Conservation (phyloP, 2,329 filamentous ascomycete species). For the Truncatella angustata region DNA sequence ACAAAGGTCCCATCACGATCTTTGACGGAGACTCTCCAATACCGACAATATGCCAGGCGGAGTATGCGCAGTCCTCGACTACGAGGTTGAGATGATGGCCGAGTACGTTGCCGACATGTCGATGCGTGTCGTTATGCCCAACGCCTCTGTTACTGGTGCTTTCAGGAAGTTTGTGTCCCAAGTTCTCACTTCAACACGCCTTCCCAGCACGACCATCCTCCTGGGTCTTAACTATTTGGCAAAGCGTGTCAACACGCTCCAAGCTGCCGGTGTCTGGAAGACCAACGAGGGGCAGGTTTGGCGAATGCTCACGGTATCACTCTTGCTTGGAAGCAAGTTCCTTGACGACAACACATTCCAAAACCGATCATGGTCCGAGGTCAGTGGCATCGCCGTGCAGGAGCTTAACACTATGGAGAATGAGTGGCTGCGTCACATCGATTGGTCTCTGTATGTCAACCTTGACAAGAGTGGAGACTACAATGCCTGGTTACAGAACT, state of each 20-base stretch:
- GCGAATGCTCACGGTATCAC: conserved; percentile 79
- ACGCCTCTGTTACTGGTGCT: conserved; percentile 58
- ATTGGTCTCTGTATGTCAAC: conserved; percentile 85
- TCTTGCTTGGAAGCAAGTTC: conserved; percentile 92
- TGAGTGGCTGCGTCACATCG: conserved; percentile 81
- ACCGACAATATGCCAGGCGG: conserved; percentile 67
- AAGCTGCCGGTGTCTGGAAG: conserved; percentile 50
- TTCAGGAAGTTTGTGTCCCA: conserved; percentile 92
- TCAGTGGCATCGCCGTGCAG: conserved; percentile 81
- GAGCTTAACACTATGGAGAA: conserved; percentile 85
- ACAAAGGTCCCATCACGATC: conserved; percentile 26
- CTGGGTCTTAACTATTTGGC: conserved; percentile 88
- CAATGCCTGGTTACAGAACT: conserved; percentile 60
- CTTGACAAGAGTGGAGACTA: conserved; percentile 73
- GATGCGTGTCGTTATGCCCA: conserved; percentile 54
- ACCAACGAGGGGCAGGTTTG: conserved; percentile 73
- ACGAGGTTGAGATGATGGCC: conserved; percentile 94
- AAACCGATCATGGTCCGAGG: conserved; percentile 94
- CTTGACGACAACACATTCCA: conserved; percentile 97
- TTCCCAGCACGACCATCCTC: conserved; percentile 88
- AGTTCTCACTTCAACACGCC: conserved; percentile 83
- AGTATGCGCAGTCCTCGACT: conserved; percentile 91
- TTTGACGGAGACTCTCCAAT: conserved; percentile 25
- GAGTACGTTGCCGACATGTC: conserved; percentile 94
- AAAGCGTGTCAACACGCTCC: conserved; percentile 76